A percentile compares a stretch with the other conserved stretches of the same genome.
These are phyloP conservation scores for Nemania sp. DNA, from an alignment of 2,329 filamentous ascomycete genomes.

Conservation along the genomic window DNA sequence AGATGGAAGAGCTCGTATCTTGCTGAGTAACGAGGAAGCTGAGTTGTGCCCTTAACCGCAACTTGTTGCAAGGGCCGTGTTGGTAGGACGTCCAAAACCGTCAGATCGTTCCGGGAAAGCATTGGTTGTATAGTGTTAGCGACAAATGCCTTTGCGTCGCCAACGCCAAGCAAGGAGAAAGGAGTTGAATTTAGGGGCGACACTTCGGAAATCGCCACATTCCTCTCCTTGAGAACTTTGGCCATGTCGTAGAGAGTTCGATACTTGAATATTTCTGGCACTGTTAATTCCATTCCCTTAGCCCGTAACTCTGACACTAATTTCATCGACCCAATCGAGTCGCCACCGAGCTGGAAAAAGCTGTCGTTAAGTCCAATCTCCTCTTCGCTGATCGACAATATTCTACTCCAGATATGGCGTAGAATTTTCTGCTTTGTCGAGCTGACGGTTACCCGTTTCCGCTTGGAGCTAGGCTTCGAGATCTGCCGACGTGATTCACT, in stretches of 20 bases:
- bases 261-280: conserved; percentile 67
- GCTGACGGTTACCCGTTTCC: conserved; percentile 54
- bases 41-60: conserved; percentile 68
- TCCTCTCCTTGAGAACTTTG: conserved; percentile 57
- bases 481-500: conserved; percentile 41
- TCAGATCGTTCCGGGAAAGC: conserved; percentile 63
- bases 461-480: conserved; percentile 31
- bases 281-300: conserved; percentile 62
- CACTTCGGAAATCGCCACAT: conserved; percentile 28
- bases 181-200: conserved; percentile 54
- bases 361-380: conserved; percentile 66
- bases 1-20: conserved; percentile 76
- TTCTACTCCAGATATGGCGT: conserved; percentile 61
- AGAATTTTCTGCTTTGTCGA: conserved; percentile 60
- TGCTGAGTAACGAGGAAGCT: conserved; percentile 69
- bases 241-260: conserved; percentile 65
- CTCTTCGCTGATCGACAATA: conserved; percentile 58
- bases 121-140: conserved; percentile 62
- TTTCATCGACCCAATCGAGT: conserved; percentile 72
- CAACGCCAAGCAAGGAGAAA: conserved; percentile 62
- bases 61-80: conserved; percentile 69
- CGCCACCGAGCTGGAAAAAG: conserved; percentile 71
- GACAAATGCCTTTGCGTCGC: conserved; percentile 59
- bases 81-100: conserved; percentile 68
- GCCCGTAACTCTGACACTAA: conserved; percentile 66